These are phyloP conservation scores for Penicillium sp. DNA, from an alignment of 2,329 filamentous ascomycete genomes.

Conservation along the genomic window DNA sequence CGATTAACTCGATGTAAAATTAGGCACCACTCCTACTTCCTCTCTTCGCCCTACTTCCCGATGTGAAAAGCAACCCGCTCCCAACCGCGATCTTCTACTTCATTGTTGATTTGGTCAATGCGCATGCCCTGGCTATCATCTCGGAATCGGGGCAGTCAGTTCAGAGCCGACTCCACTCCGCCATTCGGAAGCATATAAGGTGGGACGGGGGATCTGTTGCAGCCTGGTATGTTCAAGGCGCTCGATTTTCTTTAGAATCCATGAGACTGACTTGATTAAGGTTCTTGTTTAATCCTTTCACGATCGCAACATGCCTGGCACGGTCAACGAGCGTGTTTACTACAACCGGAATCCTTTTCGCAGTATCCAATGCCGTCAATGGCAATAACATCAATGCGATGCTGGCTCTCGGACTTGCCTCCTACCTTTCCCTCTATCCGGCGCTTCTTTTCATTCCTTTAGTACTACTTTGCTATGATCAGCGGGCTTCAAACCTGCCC, in stretches of 20 bases:
- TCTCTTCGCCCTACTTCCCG: conserved; percentile 83
- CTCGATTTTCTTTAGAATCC: neutral
- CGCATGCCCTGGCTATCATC: conserved; percentile 73
- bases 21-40: conserved; percentile 90
- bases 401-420: conserved; percentile 79
- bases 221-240: conserved; percentile 61
- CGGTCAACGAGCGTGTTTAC: conserved; percentile 87
- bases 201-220: conserved; percentile 75
- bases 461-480: conserved; percentile 75
- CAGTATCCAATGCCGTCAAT: conserved; percentile 74
- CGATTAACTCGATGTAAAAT: conserved; percentile 8
- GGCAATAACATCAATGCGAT: conserved; percentile 74
- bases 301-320: conserved; percentile 83
- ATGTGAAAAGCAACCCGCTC: conserved; percentile 63
- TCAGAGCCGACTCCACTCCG: conserved; percentile 72
- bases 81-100: conserved; percentile 80
- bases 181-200: conserved; percentile 68
- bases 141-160: conserved; percentile 77
- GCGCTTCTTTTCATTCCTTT: conserved; percentile 81
- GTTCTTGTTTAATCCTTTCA: conserved; percentile 93
- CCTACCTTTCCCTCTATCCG: conserved; percentile 91
- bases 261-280: conserved; percentile 45
- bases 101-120: conserved; percentile 75
- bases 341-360: conserved; percentile 80
- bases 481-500: conserved; percentile 42